Evolutionary conservation across 2,329 filamentous ascomycete species (phyloP), one percentile per base, ranked within the genome.

Genomic region (Cladophialophora bantiana): DNA sequence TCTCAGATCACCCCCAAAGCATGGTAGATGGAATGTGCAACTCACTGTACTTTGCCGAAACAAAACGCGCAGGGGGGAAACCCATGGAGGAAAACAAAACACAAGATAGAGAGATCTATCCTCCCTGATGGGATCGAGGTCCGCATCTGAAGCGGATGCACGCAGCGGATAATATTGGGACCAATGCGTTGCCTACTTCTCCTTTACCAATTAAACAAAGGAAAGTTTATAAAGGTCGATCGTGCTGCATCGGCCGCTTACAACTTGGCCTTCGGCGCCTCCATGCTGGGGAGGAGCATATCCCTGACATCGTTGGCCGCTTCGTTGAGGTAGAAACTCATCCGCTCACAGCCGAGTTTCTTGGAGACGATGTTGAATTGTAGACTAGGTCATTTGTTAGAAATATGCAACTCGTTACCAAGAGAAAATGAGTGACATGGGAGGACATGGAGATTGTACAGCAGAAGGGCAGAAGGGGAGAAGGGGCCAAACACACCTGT

Each of bases 351-450:
- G 53, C 94, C 95, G 58, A 97, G 83, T 65, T 91, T 89, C 86
- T 98, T 99, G 78, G 91, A 95, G 71, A 96, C 94, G 73, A 99
- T 89, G 82, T 99, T 99, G 84, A 99, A 98, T 86, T 98, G 95
- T 71, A 99, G 86, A 79, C 93, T 96, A 62, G 15, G 31, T 13
- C 12, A 26, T 7, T 48, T 34, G 34, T 56, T 34, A 55, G 60
- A 15, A 50, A 50, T 26, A 31, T 26, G 12, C 18, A 6, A 31
- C 45, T 26, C 26, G 26, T 26, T 6, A 31, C 45, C 13, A 50
- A 10, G 18, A 13, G 26, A 20, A 48, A 48, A 20, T 7, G n/a
- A 48, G 42, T 48, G 18, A 12, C 12, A 40, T 1, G 9, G 36
- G 4, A n/a, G 20, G 18, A 12, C 12, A 40, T 1, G 36, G 36